Base-by-base conservation (phyloP, 495 filamentous ascomycete species). In the Hamigera avellanea region DNA sequence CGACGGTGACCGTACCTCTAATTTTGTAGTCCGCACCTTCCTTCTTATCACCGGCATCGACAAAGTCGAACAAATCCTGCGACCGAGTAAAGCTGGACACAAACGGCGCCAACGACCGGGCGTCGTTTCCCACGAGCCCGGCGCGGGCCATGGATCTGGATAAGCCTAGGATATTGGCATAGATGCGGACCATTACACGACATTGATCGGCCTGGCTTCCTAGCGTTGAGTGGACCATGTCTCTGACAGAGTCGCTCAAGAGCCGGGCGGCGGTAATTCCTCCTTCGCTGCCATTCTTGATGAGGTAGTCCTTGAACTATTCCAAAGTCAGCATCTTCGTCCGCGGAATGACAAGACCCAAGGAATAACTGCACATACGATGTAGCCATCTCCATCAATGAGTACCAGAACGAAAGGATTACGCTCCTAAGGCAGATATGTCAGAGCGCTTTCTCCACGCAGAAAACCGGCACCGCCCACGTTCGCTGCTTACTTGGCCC, bases 1-100 rank as follows among this genome's bases (percentile, higher is more conserved):
- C 14, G 28, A 14, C 6, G 14, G 4, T 6, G 14, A 15, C 14
- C 31, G 1, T 46, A 76, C 66, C 68, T 70, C 72, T 51, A 49
- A 79, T 66, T 40, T 78, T 79, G 42, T 64, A 66, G 33, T 74
- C 68, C 9, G 74, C 69, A n/a, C 70, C 69, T 38, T 79, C 72
- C 41, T 76, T 75, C 21, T 69, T 63, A 41, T 75, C 64, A 8
- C 74, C 76, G 13, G 72, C 75, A 45, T 79, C 76, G 10, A 80
- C 58, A 44, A 75, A 74, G 26, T 78, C 75, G 45, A 73, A 76
- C 2, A 78, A 49, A 17, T 72, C 67, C 26, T 73, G 68, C 0
- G 74, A 66, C 2, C 72, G 64, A 14, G 66, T 78, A 45, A 83
- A 81, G 21, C 67, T 65, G 0, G 72, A 62, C n/a, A 63, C 54